A percentile compares a stretch with the other conserved stretches of the same genome.
Conservation (phyloP, 2,329 filamentous ascomycete species). For the Waltergamsia citrina region DNA sequence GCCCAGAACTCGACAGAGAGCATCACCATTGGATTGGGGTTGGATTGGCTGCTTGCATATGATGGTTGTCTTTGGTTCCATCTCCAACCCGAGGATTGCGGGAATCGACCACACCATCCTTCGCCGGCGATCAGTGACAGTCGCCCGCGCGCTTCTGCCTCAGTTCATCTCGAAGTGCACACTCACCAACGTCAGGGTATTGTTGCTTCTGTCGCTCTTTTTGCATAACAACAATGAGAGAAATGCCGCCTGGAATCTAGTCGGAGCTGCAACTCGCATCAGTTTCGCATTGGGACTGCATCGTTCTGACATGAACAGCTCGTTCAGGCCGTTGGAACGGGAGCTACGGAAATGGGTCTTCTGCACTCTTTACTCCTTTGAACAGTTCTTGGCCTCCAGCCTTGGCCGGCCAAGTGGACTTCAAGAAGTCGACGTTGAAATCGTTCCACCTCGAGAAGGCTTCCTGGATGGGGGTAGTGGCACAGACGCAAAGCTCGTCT, state of each 20-base stretch:
- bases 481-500: constrained; percentile 16
- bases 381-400: constrained; percentile 24
- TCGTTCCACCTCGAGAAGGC: constrained; percentile 16
- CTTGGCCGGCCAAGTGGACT: constrained; percentile 23
- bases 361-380: constrained; percentile 24
- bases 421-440: constrained; percentile 23
- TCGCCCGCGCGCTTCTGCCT: constrained; percentile 15
- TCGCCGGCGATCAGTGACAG: constrained; percentile 12
- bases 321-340: constrained; percentile 20
- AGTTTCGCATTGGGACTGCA: constrained; percentile 21
- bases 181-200: constrained; percentile 18
- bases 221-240: constrained; percentile 27
- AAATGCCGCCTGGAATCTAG: constrained; percentile 25
- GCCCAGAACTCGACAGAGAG: constrained; percentile 5
- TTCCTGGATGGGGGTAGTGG: constrained; percentile 16
- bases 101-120: constrained; percentile 16
- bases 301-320: constrained; percentile 16
- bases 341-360: constrained; percentile 24
- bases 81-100: constrained; percentile 13
- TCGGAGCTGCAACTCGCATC: constrained; percentile 19
- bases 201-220: constrained; percentile 21
- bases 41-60: constrained; percentile 25
- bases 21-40: constrained; percentile 16
- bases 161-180: constrained; percentile 20
- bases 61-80: constrained; percentile 24